These are phyloP conservation scores for Chlorella sp. DNA, from an alignment of 139 green algal genomes.

Conservation along the genomic window DNA sequence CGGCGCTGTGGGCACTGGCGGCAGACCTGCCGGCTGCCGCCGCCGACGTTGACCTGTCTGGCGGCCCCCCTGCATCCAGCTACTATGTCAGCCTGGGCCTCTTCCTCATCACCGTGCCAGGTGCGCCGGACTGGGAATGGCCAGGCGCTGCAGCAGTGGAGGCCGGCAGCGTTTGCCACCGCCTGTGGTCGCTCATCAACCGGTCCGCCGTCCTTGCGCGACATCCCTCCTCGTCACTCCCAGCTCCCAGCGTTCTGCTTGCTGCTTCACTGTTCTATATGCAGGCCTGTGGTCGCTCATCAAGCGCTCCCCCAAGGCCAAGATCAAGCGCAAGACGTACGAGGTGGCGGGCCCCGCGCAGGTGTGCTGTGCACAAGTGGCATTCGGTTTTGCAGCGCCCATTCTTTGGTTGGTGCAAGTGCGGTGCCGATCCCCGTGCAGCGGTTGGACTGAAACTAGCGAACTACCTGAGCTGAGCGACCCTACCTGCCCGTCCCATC, in stretches of 20 bases:
- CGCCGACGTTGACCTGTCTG: slow-evolving; percentile 11
- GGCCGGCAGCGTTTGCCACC: too few species aligned
- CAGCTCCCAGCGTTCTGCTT: too few species aligned
- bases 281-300: slow-evolving; percentile 91
- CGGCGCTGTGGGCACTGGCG: slow-evolving; percentile 40
- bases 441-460: too few species aligned
- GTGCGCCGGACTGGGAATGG: slow-evolving; percentile 23
- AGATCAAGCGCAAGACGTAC: slow-evolving; percentile 80
- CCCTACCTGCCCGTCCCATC: too few species aligned
- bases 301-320: slow-evolving; percentile 88
- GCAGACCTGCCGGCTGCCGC: slow-evolving; percentile 14
- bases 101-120: slow-evolving; percentile 83
- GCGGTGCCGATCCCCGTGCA: too few species aligned
- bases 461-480: too few species aligned
- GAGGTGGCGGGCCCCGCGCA: slow-evolving; percentile 77
- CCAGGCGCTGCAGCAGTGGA: background rate
- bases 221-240: too few species aligned
- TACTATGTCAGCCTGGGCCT: slow-evolving; percentile 90
- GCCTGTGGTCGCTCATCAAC: slow-evolving; percentile 94
- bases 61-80: slow-evolving; percentile 48
- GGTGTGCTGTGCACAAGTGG: background rate
- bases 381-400: too few species aligned
- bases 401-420: too few species aligned
- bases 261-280: too few species aligned
- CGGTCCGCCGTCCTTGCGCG: too few species aligned